A percentile compares a stretch with the other conserved stretches of the same genome.
These are phyloP conservation scores for Penicillium griseofulvum DNA, from an alignment of 2,329 filamentous ascomycete species.

Conservation along the genomic window DNA sequence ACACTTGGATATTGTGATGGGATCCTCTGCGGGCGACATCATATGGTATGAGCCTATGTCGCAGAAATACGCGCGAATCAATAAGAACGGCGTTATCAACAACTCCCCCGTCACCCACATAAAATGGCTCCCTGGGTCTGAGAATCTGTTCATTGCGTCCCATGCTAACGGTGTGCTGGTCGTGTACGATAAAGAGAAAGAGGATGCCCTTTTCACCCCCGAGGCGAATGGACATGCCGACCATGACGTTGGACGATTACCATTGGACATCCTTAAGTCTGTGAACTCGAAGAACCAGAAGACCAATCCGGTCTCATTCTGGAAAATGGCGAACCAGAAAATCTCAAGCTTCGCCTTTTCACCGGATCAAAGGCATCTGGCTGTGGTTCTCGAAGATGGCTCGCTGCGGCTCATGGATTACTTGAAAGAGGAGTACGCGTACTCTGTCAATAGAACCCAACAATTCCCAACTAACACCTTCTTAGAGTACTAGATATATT, in stretches of 20 bases:
- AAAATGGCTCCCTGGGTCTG: constrained; percentile 89
- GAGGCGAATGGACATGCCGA: constrained; percentile 50
- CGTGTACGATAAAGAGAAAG: constrained; percentile 97
- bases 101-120: constrained; percentile 81
- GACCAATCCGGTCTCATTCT: constrained; percentile 83
- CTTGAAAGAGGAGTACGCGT: constrained; percentile 74
- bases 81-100: constrained; percentile 95
- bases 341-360: constrained; percentile 93
- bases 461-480: background rate
- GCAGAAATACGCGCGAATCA: constrained; percentile 90
- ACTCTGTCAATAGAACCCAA: background rate
- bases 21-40: constrained; percentile 93
- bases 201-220: constrained; percentile 74
- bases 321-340: constrained; percentile 87
- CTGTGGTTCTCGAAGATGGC: constrained; percentile 88
- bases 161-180: constrained; percentile 89
- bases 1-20: constrained; percentile 90
- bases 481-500: constrained; percentile 78
- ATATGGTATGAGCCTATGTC: constrained; percentile 98
- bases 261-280: constrained; percentile 78
- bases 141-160: constrained; percentile 86
- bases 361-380: constrained; percentile 80
- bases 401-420: constrained; percentile 89
- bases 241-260: constrained; percentile 29
- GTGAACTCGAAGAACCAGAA: constrained; percentile 93